Evolutionary conservation across 2,329 filamentous ascomycete species (phyloP).

Genomic region (Sphaceloma murrayae): DNA sequence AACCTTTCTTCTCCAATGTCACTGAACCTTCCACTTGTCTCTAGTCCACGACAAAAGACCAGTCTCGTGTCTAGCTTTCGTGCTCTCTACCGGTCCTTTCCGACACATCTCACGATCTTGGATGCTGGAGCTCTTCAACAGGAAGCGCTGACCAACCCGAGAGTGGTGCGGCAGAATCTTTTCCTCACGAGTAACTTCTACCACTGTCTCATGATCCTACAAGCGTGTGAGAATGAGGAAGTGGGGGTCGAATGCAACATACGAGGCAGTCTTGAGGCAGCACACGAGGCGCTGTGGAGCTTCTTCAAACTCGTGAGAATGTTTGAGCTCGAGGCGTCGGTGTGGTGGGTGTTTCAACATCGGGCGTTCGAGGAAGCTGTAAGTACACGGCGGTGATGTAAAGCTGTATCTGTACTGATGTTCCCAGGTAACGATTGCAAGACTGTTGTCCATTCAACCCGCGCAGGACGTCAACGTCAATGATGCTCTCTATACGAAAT

Average conservation of each 20-base stretch:
- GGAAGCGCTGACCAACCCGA: conserved; percentile 51
- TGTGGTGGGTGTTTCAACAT: conserved; percentile 82
- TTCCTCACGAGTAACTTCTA: conserved; percentile 76
- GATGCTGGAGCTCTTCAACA: conserved; percentile 51
- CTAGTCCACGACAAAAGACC: conserved; percentile 58
- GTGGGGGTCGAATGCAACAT: conserved; percentile 47
- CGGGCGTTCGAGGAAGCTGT: conserved; percentile 67
- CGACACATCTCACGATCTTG: conserved; percentile 59
- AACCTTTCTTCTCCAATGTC: conserved; percentile 66
- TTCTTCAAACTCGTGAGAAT: conserved; percentile 65
- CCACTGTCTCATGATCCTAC: conserved; percentile 71
- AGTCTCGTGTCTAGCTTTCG: conserved; percentile 61
- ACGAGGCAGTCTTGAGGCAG: conserved; percentile 61
- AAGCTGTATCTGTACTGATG: conserved; percentile 16
- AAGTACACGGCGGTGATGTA: conserved; percentile 35
- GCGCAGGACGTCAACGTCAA: conserved; percentile 18
- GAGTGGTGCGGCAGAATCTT: conserved; percentile 62
- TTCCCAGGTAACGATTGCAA: conserved; percentile 19
- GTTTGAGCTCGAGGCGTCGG: conserved; percentile 60
- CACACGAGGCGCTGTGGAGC: conserved; percentile 61
- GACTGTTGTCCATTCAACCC: conserved; percentile 18
- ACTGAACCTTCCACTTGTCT: conserved; percentile 61
- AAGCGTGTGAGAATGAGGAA: conserved; percentile 57
- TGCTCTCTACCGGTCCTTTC: conserved; percentile 62
- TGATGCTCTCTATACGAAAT: conserved; percentile 30